Base-by-base conservation (phyloP, 768 basidiomycete species). In the Russula vinacea region DNA sequence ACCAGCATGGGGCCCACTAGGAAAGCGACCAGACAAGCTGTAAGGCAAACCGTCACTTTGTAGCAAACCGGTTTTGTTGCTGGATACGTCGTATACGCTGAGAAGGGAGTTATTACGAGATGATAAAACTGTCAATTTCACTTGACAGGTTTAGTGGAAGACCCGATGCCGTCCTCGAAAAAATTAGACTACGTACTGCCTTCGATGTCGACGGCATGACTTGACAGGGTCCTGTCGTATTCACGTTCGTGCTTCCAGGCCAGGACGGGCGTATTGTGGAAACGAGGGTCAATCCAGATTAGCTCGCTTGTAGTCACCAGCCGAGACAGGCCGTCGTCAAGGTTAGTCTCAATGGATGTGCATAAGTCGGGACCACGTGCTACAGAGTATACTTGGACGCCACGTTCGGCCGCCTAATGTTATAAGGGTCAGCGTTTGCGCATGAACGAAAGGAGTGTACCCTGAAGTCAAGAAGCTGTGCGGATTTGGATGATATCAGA, bases 241-340 rank as follows among this genome's bases (percentile, higher is more conserved):
- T 79, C 76, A 22, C 89, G 78, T 54, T 79, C 75, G 72, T 93
- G 90, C 59, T 79, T 82, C 67, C 81, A 81, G 4, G 80, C 82
- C 10, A 92, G 67, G 4, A 92, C 70, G 7, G 89, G 87, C 63
- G 76, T 83, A 26, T 71, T 71, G n/a, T 80, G 74, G 68, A 79
- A 81, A 37, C 90, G 81, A 33, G 78, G 75, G 70, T 93, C 90
- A 33, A 92, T 71, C 90, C 90, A 92, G 16, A 86, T 67, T 17
- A 92, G 68, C 51, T 87, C 79, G 1, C 75, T 77, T 1, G 88
- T 92, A 1, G 89, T 84, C 35, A 79, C 80, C 3, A 89, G 67
- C 3, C 82, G 80, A 35, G 86, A 69, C 44, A 86, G 72, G 51
- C 80, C 71, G 62, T 83, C 79, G 6, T 73, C 70, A 7, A 67